These are phyloP conservation scores for Termitomyces sp. DNA, from an alignment of 768 basidiomycete species.

Conservation along the genomic window DNA sequence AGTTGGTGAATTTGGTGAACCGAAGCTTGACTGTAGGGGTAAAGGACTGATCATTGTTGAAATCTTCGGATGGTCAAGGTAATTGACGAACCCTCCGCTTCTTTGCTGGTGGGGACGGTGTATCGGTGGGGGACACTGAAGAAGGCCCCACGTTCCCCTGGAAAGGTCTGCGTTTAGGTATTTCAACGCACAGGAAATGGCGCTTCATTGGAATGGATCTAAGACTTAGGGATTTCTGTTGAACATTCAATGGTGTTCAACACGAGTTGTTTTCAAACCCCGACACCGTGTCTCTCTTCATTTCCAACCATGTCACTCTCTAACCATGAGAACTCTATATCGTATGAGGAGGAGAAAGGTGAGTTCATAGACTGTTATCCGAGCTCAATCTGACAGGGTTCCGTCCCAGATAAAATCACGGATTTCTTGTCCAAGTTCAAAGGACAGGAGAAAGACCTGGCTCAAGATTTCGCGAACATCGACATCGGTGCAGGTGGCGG, in stretches of 20 bases:
- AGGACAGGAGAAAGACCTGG: constrained; percentile 61
- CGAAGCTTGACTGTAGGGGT: not conserved
- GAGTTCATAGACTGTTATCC: not conserved
- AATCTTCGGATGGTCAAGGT: not conserved
- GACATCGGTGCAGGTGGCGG: constrained; percentile 51
- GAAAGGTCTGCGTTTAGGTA: constrained; percentile 6
- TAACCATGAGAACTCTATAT: constrained; percentile 53
- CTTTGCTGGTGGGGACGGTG: constrained; percentile 7
- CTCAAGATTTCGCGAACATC: constrained; percentile 65
- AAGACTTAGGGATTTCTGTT: not conserved
- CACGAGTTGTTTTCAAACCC: constrained; percentile 30
- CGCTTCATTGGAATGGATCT: constrained; percentile 7
- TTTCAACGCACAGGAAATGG: constrained; percentile 16
- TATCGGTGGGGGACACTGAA: not conserved
- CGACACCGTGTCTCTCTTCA: constrained; percentile 26
- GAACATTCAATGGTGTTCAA: constrained; percentile 1
- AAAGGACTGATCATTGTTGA: not conserved
- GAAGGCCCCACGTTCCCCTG: not conserved
- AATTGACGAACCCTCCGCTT: constrained; percentile 8
- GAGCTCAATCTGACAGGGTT: constrained; percentile 2
- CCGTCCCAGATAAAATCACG: constrained; percentile 56
- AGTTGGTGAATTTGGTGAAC: constrained; percentile 12
- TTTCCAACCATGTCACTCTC: constrained; percentile 60
- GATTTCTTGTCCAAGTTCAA: constrained; percentile 71
- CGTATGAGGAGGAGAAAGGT: constrained; percentile 77